Percentiles rank a stretch among this genome's conserved stretches.
Evolutionary conservation across 108 stramenopile genomes (phyloP).

Genomic region (Cyclotella atomus): DNA sequence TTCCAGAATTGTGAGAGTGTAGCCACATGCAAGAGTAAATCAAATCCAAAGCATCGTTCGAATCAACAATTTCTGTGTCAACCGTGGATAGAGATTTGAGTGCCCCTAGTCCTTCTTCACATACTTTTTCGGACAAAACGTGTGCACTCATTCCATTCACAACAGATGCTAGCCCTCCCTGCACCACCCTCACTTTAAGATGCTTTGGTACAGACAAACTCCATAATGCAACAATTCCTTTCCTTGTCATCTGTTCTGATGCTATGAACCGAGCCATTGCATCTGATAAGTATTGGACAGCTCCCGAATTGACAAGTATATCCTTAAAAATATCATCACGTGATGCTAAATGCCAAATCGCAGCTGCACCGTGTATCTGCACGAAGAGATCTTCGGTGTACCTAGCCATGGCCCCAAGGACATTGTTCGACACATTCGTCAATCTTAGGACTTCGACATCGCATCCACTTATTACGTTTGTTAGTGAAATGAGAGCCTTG

Average conservation of each 20-base stretch:
- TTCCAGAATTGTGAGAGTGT: constrained; percentile 13
- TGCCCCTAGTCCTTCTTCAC: constrained; percentile 23
- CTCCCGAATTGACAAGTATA: constrained; percentile 14
- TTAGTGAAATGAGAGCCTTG: constrained; percentile 32
- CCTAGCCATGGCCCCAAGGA: neutral
- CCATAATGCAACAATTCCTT: constrained; percentile 33
- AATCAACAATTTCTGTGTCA: constrained; percentile 24
- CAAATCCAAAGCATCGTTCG: constrained; percentile 27
- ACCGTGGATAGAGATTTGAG: constrained; percentile 23
- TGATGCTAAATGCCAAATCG: constrained; percentile 14
- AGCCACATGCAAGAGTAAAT: constrained; percentile 36
- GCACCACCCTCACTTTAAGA: constrained; percentile 32
- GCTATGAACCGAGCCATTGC: constrained; percentile 26
- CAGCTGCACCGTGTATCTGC: constrained; percentile 12
- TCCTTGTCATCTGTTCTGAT: constrained; percentile 19
- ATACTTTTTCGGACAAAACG: constrained; percentile 15
- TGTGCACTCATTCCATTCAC: constrained; percentile 32
- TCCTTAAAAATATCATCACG: constrained; percentile 23
- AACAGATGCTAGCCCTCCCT: constrained; percentile 16
- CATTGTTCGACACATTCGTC: constrained; percentile 8
- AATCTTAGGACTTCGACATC: constrained; percentile 25
- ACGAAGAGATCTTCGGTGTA: neutral
- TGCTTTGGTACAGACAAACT: constrained; percentile 8
- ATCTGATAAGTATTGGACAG: constrained; percentile 10
- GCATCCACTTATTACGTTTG: constrained; percentile 38